phyloP scores from a whole-genome alignment of 2,329 filamentous ascomycete species.

The Colletotrichum lupini region DNA sequence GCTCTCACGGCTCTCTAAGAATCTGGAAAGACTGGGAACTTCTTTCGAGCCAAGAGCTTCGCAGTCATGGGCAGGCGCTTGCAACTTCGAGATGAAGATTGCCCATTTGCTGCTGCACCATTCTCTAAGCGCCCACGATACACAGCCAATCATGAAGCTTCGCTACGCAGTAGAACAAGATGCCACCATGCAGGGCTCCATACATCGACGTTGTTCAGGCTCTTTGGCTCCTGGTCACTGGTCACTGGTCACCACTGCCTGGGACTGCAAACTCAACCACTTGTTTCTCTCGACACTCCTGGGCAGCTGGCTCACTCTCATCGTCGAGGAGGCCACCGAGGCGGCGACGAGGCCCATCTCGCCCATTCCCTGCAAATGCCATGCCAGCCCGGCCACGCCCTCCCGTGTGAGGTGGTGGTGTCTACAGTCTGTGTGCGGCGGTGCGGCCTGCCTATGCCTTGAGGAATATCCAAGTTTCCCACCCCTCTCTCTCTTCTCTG shows the following conservation, averaged over 20 bases:
- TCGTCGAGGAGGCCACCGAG: background rate
- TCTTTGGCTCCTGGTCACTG: constrained; percentile 27
- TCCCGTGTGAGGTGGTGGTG: constrained; percentile 12
- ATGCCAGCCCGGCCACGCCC: constrained; percentile 20
- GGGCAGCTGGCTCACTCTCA: constrained; percentile 18
- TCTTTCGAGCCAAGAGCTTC: constrained; percentile 28
- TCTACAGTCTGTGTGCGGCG: background rate
- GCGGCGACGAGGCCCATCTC: background rate
- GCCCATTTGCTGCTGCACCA: constrained; percentile 27
- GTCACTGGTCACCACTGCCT: background rate
- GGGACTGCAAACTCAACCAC: constrained; percentile 1
- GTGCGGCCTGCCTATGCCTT: background rate
- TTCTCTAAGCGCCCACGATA: constrained; percentile 36
- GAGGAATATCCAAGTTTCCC: background rate
- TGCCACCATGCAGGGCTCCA: constrained; percentile 35
- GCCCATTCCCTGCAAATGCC: constrained; percentile 16
- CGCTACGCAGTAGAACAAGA: constrained; percentile 17
- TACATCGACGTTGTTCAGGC: constrained; percentile 21
- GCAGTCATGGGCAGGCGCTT: constrained; percentile 34
- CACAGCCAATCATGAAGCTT: constrained; percentile 36
- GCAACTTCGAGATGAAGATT: constrained; percentile 29
- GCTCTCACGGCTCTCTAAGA: constrained; percentile 14
- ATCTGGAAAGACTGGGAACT: background rate
- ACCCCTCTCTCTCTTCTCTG: background rate
- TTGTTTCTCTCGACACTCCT: background rate